A percentile compares a stretch with the other conserved stretches of the same genome.
These are phyloP conservation scores for Diplodia scrobiculata DNA, from an alignment of 2,329 filamentous ascomycete species.

Conservation along the genomic window DNA sequence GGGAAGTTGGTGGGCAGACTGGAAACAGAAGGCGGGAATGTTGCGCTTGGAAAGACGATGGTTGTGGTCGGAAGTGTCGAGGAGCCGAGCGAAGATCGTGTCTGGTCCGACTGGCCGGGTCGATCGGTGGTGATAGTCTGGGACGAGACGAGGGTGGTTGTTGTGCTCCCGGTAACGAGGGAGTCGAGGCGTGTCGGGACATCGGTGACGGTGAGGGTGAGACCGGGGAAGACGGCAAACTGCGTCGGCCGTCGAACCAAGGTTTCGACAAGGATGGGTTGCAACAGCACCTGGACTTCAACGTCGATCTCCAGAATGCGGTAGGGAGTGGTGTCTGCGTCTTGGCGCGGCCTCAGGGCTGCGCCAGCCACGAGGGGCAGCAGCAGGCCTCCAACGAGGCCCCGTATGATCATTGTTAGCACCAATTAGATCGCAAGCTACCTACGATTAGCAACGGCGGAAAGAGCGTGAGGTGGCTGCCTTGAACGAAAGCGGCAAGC, in stretches of 20 bases:
- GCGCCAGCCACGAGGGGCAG: conserved; percentile 10
- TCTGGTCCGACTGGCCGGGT: not conserved
- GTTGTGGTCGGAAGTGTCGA: not conserved
- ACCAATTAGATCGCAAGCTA: not conserved
- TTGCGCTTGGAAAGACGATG: not conserved
- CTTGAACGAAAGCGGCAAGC: not conserved
- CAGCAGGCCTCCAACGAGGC: conserved; percentile 9
- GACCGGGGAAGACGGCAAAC: not conserved
- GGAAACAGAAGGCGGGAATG: not conserved
- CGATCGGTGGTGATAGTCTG: not conserved
- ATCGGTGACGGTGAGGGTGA: not conserved
- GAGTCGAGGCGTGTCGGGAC: not conserved
- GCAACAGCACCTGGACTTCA: not conserved
- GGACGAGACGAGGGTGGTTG: not conserved
- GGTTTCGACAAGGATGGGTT: not conserved
- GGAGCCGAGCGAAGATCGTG: not conserved
- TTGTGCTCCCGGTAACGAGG: not conserved
- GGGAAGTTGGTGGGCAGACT: not conserved
- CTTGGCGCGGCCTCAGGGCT: conserved; percentile 3
- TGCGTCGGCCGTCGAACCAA: not conserved
- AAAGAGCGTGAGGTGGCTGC: not conserved
- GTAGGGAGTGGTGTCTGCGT: not conserved
- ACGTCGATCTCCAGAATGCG: conserved; percentile 4
- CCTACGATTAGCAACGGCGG: not conserved
- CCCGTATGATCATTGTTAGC: conserved; percentile 6